phyloP scores from a whole-genome alignment of 225 moss, liverwort and hornwort species.

The Marchantia paleacea region DNA sequence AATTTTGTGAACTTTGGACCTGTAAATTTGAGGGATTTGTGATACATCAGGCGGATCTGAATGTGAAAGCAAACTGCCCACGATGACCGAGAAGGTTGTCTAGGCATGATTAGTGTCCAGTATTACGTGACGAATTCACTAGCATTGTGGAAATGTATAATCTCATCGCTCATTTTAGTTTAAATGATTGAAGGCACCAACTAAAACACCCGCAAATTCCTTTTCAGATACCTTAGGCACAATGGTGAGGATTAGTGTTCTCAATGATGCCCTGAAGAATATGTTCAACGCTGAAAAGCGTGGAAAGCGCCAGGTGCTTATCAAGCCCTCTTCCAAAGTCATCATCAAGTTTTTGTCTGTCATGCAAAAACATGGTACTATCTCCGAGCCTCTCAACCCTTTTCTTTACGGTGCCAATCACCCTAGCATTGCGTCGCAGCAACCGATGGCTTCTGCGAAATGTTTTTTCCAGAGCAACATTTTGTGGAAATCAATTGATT shows the following conservation, averaged over 20 bases:
- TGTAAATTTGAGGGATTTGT: no score
- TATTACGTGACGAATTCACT: no score
- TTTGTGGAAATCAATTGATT: background rate
- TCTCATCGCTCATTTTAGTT: no score
- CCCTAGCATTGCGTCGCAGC: no score
- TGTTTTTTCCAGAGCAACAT: background rate
- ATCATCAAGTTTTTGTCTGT: constrained; percentile 83
- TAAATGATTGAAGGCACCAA: no score
- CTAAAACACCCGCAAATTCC: background rate
- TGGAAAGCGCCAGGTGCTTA: constrained; percentile 80
- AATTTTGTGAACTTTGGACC: no score
- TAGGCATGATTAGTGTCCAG: no score
- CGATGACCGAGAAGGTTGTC: no score
- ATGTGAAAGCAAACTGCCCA: no score
- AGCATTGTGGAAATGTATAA: no score
- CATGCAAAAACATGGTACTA: constrained; percentile 85
- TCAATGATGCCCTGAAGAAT: constrained; percentile 89
- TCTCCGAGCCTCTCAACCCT: background rate
- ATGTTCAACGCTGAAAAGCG: constrained; percentile 97
- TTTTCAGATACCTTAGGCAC: constrained; percentile 7
- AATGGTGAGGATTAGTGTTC: constrained; percentile 90
- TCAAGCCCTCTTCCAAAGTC: constrained; percentile 83
- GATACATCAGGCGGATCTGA: no score
- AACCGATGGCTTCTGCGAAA: background rate
- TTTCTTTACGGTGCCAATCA: background rate